phyloP scores from a whole-genome alignment of 2,329 filamentous ascomycete species.

The Zymoseptoria tritici region DNA sequence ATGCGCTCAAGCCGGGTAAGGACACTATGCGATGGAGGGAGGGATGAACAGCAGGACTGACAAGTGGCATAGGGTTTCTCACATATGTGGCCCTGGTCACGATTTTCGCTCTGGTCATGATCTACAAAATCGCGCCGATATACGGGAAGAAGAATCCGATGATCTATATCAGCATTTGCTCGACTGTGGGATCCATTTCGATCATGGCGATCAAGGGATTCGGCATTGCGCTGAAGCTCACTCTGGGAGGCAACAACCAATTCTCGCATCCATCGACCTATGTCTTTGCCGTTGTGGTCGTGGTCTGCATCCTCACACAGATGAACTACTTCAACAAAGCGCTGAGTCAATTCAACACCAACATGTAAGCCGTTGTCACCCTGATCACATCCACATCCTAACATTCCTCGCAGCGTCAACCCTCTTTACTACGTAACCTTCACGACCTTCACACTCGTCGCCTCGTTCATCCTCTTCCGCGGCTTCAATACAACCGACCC shows the following conservation, averaged over 20 bases:
- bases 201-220: constrained; percentile 99
- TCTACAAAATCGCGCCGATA: constrained; percentile 82
- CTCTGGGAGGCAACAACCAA: constrained; percentile 86
- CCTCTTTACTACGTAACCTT: constrained; percentile 97
- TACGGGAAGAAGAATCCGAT: constrained; percentile 94
- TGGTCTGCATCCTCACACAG: constrained; percentile 91
- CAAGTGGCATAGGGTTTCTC: constrained; percentile 63
- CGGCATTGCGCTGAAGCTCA: constrained; percentile 93
- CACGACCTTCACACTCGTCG: constrained; percentile 86
- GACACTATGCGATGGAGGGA: neutral
- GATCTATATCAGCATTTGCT: constrained; percentile 96
- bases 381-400: neutral
- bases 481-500: constrained; percentile 93
- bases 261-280: constrained; percentile 94
- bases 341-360: constrained; percentile 90
- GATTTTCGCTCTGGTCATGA: constrained; percentile 85
- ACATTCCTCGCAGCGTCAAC: constrained; percentile 60
- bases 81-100: constrained; percentile 75
- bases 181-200: constrained; percentile 89
- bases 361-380: constrained; percentile 61
- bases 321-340: constrained; percentile 99
- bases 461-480: constrained; percentile 90
- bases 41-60: constrained; percentile 2
- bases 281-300: constrained; percentile 88
- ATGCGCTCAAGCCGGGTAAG: constrained; percentile 82